Base-by-base conservation (phyloP, 169 alveolate genomes). In the Amoebophrya sp. region DNA sequence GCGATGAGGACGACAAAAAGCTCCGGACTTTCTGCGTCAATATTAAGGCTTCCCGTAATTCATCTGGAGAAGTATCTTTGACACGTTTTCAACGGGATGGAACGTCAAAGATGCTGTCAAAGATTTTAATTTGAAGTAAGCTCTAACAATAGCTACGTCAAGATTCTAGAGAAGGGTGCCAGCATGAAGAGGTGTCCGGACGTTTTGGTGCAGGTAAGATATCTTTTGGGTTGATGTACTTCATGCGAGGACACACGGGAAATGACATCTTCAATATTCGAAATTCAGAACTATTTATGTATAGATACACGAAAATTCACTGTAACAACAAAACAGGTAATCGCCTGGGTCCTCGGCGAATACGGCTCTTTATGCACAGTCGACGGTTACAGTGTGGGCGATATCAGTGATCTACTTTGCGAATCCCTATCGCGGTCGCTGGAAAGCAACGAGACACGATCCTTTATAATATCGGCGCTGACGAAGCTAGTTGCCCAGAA, bases 401-500 rank as follows among this genome's bases (percentile, higher is more conserved):
- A 91, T 41, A 34, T 91, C 23, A 29, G 38, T 6, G 93, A 91
- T 36, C 93, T 91, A 18, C 90, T 91, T 36, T 77, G 90, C 41
- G 90, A 91, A 14, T 78, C 38, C 53, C 41, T 91, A 41, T 77
- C 41, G 55, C 77, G 91, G 89, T 78, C 10, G 38, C 65, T 41
- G 33, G 55, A 33, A 90, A 41, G 40, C 91, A 26, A 39, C 39
- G 83, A 29, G 18, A 93, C 93, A 34, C 92, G 94, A 36, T 53
- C 40, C 77, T 93, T 65, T 23, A 89, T 93, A 34, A 78, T 94
- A 3, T 41, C 91, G 36, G 90, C 94, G 41, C 47, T 94, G 77
- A 92, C 91, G 47, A 91, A 89, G 36, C 89, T 94, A 33, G 53
- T 55, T 39, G 89, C 90, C n/a, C 91, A 93, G 92, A 65, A 89